Conservation (phyloP, 202 grass and related monocot species). For the Thinopyrum obtusiflorum region DNA sequence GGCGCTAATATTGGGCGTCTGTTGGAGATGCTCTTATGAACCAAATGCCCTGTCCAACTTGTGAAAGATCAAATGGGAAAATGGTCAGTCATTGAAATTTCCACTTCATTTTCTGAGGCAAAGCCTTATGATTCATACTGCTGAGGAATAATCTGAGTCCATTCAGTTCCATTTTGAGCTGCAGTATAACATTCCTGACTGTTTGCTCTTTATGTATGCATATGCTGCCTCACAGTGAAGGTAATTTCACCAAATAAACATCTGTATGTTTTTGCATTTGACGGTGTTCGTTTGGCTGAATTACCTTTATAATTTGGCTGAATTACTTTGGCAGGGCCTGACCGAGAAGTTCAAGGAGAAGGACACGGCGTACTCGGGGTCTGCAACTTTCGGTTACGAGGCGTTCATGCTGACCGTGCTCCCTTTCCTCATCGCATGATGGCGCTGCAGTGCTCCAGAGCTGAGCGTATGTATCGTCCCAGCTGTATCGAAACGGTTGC, state of each 20-base stretch:
- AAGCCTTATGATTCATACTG: neutral
- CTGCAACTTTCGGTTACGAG: slow-evolving; percentile 79
- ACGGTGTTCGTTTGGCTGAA: neutral
- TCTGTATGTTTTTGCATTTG: neutral
- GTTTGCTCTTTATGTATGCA: slow-evolving; percentile 26
- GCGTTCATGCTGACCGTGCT: slow-evolving; percentile 88
- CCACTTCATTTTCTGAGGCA: neutral
- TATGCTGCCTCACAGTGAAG: slow-evolving; percentile 97
- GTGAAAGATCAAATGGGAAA: neutral
- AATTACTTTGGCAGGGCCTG: slow-evolving; percentile 61
- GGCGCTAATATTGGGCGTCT: too few species aligned
- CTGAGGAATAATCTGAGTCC: neutral
- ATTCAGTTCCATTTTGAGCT: neutral
- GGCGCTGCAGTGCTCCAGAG: neutral
- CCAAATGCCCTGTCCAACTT: neutral
- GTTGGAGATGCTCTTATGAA: too few species aligned
- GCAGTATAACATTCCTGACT: slow-evolving; percentile 5
- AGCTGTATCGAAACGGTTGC: neutral
- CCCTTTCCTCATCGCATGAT: slow-evolving; percentile 84
- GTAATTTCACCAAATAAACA: slow-evolving; percentile 31
- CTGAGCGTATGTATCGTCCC: neutral
- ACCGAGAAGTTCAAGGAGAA: slow-evolving; percentile 99
- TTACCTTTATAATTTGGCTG: neutral
- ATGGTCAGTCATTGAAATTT: neutral
- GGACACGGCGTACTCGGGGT: slow-evolving; percentile 64